Base-by-base conservation (phyloP, 1,284 basidiomycete genomes). In the Cryptococcus sp. region DNA sequence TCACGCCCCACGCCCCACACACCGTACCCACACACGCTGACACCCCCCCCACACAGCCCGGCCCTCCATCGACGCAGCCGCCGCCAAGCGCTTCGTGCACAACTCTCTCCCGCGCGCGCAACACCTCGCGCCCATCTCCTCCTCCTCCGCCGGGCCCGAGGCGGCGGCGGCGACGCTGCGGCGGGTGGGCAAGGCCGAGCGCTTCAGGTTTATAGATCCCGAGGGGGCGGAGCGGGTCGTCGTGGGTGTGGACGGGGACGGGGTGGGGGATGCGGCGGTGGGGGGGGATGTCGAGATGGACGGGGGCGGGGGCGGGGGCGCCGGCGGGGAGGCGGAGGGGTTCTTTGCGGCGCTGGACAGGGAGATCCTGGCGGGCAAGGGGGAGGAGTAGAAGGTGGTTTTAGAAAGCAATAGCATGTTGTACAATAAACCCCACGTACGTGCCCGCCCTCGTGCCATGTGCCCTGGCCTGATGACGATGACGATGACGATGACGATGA, bases 61-160 rank as follows among this genome's bases (percentile, higher is more conserved):
- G 24, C 46, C 43, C 6, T 59, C 52, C 36, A 60, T 77, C 47
- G 71, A 77, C 53, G 52, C 55, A 16, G 58, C 60, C 11, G 71
- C 72, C 21, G 74, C 75, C 2, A 48, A 61, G 9, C 63, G 75
- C 23, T 70, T 76, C 63, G 67, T 77, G 59, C 57, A 55, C 23
- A 51, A 59, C 52, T 60, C 67, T 7, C 59, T 75, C 44, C 65
- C 71, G 13, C 35, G 40, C 11, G 24, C 55, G 23, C 66, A 69
- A 48, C 61, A 51, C 21, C 52, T 59, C 15, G 53, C 68, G 4
- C 36, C 46, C 33, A 55, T 64, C 2, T 54, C 57, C 3, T 59
- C 60, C 0, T 60, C 60, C 51, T 40, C 2, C 64, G 61, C 6
- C 7, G 58, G 11, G 62, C 59, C 58, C 20, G 65, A 65, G 43